phyloP scores from a whole-genome alignment of 805 yeast species.

The Teunomyces lycoperdinae region DNA sequence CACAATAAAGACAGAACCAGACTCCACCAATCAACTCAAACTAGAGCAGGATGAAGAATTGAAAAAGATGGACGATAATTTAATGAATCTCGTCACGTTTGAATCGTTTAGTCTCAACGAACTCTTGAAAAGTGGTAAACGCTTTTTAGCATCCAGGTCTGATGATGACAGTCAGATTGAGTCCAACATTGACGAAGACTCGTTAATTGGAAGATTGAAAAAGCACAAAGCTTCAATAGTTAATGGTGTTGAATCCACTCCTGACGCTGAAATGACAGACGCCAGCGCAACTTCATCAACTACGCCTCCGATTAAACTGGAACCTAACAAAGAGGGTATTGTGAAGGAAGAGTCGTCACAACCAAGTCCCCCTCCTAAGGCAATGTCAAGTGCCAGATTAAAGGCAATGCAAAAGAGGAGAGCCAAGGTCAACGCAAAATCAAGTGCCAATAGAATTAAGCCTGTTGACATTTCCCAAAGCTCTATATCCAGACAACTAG shows the following conservation, averaged over 20 bases:
- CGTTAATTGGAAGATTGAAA: slow-evolving; percentile 46
- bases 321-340: background rate
- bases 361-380: slow-evolving; percentile 20
- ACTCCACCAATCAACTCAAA: slow-evolving; percentile 2
- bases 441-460: slow-evolving; percentile 39
- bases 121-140: slow-evolving; percentile 48
- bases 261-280: slow-evolving; percentile 3
- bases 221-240: slow-evolving; percentile 47
- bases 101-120: slow-evolving; percentile 50
- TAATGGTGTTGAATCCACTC: slow-evolving; percentile 13
- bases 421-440: slow-evolving; percentile 69
- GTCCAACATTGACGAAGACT: slow-evolving; percentile 36
- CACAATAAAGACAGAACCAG: slow-evolving; percentile 5
- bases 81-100: slow-evolving; percentile 43
- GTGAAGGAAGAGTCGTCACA: slow-evolving; percentile 2
- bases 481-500: slow-evolving; percentile 57
- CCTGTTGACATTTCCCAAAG: slow-evolving; percentile 72
- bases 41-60: slow-evolving; percentile 39
- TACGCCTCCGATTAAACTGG: slow-evolving; percentile 15
- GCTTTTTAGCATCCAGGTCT: slow-evolving; percentile 54
- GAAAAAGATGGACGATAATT: slow-evolving; percentile 38
- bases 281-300: slow-evolving; percentile 15
- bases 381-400: slow-evolving; percentile 66
- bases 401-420: slow-evolving; percentile 92
- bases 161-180: slow-evolving; percentile 25